Percentiles rank a stretch among this genome's conserved stretches.
Evolutionary conservation across 208 protist genomes (phyloP).

Genomic region (Trypanosoma mega): DNA sequence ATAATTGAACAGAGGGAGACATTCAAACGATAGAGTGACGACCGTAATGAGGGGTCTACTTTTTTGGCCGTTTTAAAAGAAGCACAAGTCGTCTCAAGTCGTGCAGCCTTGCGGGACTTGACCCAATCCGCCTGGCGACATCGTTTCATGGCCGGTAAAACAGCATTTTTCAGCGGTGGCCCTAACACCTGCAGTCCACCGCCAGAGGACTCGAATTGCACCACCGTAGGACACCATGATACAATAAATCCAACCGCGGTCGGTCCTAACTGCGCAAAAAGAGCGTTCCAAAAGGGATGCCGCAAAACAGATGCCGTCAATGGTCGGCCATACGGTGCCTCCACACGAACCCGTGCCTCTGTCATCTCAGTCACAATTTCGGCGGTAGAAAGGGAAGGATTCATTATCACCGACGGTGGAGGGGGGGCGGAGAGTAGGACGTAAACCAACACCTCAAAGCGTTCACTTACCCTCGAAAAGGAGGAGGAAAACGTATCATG

Average conservation of each 20-base stretch:
- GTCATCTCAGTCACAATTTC: too few species aligned
- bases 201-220: conserved; percentile 53
- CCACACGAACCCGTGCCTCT: too few species aligned
- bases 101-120: conserved; percentile 5
- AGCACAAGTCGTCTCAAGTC: conserved; percentile 5
- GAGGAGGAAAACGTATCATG: background rate
- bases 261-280: conserved; percentile 42
- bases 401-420: conserved; percentile 9
- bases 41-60: background rate
- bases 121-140: background rate
- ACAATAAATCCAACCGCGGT: conserved; percentile 36
- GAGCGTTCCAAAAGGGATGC: conserved; percentile 39
- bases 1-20: conserved; percentile 21
- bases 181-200: conserved; percentile 71
- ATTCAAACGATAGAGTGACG: conserved; percentile 25
- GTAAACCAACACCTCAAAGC: conserved; percentile 51
- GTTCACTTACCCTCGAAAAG: conserved; percentile 27
- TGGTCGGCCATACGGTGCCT: conserved; percentile 8
- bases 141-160: conserved; percentile 8
- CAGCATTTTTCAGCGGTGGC: conserved; percentile 37
- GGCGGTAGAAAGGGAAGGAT: background rate
- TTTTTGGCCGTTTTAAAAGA: background rate
- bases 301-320: conserved; percentile 39
- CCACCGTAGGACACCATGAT: conserved; percentile 44
- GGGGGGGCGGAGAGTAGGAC: conserved; percentile 35